phyloP scores from a whole-genome alignment of 768 basidiomycete species.

The Trametes sanguinea region DNA sequence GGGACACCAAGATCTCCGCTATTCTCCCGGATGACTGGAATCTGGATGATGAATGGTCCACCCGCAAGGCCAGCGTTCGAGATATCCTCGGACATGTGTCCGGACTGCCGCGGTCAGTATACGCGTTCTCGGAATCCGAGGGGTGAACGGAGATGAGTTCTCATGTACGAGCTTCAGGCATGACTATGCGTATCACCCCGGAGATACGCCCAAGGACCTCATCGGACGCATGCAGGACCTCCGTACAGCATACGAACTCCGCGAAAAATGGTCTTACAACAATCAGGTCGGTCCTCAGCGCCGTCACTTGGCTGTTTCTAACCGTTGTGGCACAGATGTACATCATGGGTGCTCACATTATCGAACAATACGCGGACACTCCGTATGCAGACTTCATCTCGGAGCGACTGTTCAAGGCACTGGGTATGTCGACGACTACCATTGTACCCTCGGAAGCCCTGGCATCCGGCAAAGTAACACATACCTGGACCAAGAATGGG shows the following conservation, averaged over 20 bases:
- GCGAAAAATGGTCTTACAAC: slow-evolving; percentile 43
- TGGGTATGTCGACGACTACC: slow-evolving; percentile 45
- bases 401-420: slow-evolving; percentile 42
- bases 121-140: neutral
- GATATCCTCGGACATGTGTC: slow-evolving; percentile 45
- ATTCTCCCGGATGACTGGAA: slow-evolving; percentile 45
- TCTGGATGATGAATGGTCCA: slow-evolving; percentile 42
- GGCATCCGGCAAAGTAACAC: slow-evolving; percentile 35
- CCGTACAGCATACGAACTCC: slow-evolving; percentile 38
- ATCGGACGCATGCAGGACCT: slow-evolving; percentile 34
- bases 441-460: slow-evolving; percentile 39
- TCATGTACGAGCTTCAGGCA: slow-evolving; percentile 28
- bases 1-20: slow-evolving; percentile 36
- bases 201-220: slow-evolving; percentile 32
- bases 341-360: slow-evolving; percentile 37
- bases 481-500: slow-evolving; percentile 37
- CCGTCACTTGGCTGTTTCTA: too few relatives aligned
- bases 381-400: slow-evolving; percentile 44
- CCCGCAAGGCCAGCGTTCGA: slow-evolving; percentile 35
- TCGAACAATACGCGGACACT: slow-evolving; percentile 36
- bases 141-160: neutral
- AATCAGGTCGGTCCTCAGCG: slow-evolving; percentile 33
- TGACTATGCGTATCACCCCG: slow-evolving; percentile 35
- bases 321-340: slow-evolving; percentile 38
- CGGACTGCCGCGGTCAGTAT: slow-evolving; percentile 40